A percentile compares a stretch with the other conserved stretches of the same genome.
Evolutionary conservation across 2,329 filamentous ascomycete genomes (phyloP).

Genomic region (Pseudocercospora fijiensis): DNA sequence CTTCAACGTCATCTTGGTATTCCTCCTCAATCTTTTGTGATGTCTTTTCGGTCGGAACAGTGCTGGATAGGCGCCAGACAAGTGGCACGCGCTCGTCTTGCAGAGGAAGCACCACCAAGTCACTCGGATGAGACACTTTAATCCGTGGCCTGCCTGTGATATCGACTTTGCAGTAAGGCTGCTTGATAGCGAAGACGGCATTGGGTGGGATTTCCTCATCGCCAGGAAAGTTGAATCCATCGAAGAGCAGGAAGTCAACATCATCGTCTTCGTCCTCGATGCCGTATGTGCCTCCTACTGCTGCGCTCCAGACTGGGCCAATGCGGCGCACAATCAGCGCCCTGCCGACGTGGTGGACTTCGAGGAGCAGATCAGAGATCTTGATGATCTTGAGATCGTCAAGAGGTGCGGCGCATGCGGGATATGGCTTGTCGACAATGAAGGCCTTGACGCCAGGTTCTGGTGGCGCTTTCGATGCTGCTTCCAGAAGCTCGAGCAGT

Average conservation of each 20-base stretch:
- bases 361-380: slow-evolving; percentile 25
- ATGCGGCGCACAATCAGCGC: slow-evolving; percentile 27
- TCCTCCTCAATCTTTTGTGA: not conserved
- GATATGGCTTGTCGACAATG: slow-evolving; percentile 25
- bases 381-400: slow-evolving; percentile 21
- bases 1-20: not conserved
- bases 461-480: not conserved
- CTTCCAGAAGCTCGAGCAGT: not conserved
- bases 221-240: slow-evolving; percentile 17
- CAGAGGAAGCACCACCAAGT: slow-evolving; percentile 25
- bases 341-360: slow-evolving; percentile 27
- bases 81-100: slow-evolving; percentile 15
- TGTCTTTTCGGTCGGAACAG: not conserved
- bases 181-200: slow-evolving; percentile 30
- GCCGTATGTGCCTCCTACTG: slow-evolving; percentile 16
- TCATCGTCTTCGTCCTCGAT: slow-evolving; percentile 42
- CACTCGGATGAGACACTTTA: slow-evolving; percentile 33
- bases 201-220: slow-evolving; percentile 17
- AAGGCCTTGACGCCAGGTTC: not conserved
- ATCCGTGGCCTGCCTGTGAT: slow-evolving; percentile 20
- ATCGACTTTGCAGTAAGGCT: slow-evolving; percentile 31
- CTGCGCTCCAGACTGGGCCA: slow-evolving; percentile 14
- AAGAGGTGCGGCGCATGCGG: slow-evolving; percentile 24
- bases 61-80: not conserved
- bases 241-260: slow-evolving; percentile 32